A percentile compares a stretch with the other conserved stretches of the same genome.
These are phyloP conservation scores for Hanseniaspora meyeri DNA, from an alignment of 805 yeast species.

Conservation along the genomic window DNA sequence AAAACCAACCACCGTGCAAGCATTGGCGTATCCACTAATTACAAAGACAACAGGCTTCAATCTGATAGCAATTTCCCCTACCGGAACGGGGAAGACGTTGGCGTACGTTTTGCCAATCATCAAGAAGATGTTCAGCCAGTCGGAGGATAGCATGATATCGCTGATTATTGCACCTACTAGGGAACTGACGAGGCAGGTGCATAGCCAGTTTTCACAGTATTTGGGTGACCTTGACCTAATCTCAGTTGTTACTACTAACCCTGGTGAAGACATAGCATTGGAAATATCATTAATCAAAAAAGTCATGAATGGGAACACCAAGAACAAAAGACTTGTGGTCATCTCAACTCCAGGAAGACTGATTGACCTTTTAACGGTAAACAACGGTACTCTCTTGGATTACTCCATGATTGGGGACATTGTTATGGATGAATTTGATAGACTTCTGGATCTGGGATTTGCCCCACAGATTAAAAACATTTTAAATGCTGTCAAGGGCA, in stretches of 20 bases:
- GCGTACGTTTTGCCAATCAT: constrained; percentile 76
- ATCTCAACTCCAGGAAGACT: constrained; percentile 94
- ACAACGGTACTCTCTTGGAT: constrained; percentile 58
- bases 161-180: constrained; percentile 81
- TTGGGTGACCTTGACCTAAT: constrained; percentile 24
- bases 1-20: constrained; percentile 75
- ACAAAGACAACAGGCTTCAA: constrained; percentile 66
- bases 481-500: constrained; percentile 64
- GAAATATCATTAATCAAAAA: constrained; percentile 72
- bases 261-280: constrained; percentile 46
- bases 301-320: not conserved
- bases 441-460: constrained; percentile 94
- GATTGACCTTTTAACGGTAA: constrained; percentile 76
- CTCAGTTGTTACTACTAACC: constrained; percentile 22
- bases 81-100: constrained; percentile 93
- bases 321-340: constrained; percentile 50
- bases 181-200: constrained; percentile 78
- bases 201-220: constrained; percentile 52
- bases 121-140: constrained; percentile 47
- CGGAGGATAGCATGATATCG: constrained; percentile 65
- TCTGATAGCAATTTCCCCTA: constrained; percentile 85
- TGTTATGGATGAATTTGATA: constrained; percentile 91
- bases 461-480: constrained; percentile 88
- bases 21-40: constrained; percentile 80
- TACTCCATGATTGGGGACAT: constrained; percentile 60